Base-by-base conservation (phyloP, 225 moss, liverwort and hornwort genomes). In the Thuidium tamariscinum region DNA sequence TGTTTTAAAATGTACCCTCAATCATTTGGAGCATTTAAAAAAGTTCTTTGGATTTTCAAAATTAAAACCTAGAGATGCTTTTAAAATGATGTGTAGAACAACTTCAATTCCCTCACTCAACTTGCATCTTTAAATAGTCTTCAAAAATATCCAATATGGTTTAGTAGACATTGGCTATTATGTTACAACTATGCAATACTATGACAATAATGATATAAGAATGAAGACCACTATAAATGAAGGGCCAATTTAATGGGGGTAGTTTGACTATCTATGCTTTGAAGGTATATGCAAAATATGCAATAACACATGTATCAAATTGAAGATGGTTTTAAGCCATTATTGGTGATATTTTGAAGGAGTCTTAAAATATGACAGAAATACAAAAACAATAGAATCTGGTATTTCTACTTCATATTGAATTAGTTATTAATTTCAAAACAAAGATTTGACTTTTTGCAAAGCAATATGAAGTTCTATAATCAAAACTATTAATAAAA, bases 241-340 rank as follows among this genome's bases (percentile, higher is more conserved):
- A 21, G 21, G 11, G 0, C n/a, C n/a, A n/a, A n/a, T 21, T 0
- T 11, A 0, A 1, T 66, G 7, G 21, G 0, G 5, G 6, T 65
- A 65, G 11, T 66, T 66, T 2, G 0, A n/a, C n/a, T n/a, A n/a
- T n/a, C n/a, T n/a, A n/a, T n/a, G n/a, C n/a, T n/a, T n/a, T 20
- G 20, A n/a, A 66, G 10, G 20, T 2, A 36, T 1, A n/a, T 19
- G 10, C 19, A 64, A 34, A 64, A 34, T 1, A 10, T 2, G 10
- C 64, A 64, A 19, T 64, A 18, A 3, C 5, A 18, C 3, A n/a
- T n/a, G n/a, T n/a, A n/a, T n/a, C n/a, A n/a, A n/a, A n/a, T n/a
- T n/a, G n/a, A n/a, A n/a, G n/a, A n/a, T 30, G 63, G 9, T 63
- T 63, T 32, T 64, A 64, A 32, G 2, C 11, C 36, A 65, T 20